Conservation (phyloP, 2,329 filamentous ascomycete genomes). For the Diaporthe citrichinensis region DNA sequence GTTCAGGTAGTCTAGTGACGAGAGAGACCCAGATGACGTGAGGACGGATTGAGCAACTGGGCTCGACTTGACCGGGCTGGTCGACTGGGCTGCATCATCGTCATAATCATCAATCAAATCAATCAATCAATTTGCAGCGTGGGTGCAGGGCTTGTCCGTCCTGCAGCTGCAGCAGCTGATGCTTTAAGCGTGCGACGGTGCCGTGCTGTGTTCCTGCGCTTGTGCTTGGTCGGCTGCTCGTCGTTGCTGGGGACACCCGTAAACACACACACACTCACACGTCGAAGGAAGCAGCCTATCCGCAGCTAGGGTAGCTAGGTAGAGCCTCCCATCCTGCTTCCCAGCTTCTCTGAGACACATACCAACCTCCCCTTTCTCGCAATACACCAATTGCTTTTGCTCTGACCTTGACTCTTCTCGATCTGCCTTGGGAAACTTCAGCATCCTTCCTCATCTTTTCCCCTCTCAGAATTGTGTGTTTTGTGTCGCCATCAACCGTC, state of each 20-base stretch:
- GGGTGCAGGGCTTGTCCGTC: neutral
- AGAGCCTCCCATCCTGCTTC: constrained; percentile 21
- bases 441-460: constrained; percentile 3
- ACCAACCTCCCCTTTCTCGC: constrained; percentile 37
- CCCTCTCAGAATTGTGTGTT: constrained; percentile 17
- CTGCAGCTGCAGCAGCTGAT: neutral
- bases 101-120: neutral
- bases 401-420: constrained; percentile 8
- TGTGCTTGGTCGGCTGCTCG: constrained; percentile 12
- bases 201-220: constrained; percentile 12
- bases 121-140: neutral
- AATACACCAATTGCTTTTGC: constrained; percentile 33
- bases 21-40: constrained; percentile 27
- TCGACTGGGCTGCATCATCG: neutral
- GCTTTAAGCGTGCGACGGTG: constrained; percentile 5
- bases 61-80: neutral
- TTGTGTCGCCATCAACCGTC: constrained; percentile 5
- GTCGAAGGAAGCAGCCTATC: constrained; percentile 21
- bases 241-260: constrained; percentile 30
- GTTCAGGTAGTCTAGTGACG: neutral
- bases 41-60: neutral
- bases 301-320: neutral
- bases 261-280: constrained; percentile 24
- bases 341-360: constrained; percentile 30
- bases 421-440: constrained; percentile 2